Percentiles rank a stretch among this genome's conserved stretches.
phyloP scores from a whole-genome alignment of 208 protist genomes.

The Leishmania guyanensis region DNA sequence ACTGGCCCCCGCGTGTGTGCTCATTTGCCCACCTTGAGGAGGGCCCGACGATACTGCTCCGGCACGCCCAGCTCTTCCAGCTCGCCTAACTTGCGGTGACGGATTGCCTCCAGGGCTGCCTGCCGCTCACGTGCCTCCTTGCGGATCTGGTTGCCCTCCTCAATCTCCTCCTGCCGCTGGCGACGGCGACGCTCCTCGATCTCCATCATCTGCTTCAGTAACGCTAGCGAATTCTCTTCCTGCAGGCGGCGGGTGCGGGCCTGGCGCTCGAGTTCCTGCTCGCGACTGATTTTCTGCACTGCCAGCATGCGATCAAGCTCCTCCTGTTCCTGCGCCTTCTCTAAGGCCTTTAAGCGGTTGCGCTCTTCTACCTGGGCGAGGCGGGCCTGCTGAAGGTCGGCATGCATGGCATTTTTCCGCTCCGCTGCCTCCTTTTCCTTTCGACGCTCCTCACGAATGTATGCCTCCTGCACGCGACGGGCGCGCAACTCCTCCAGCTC shows the following conservation, averaged over 20 bases:
- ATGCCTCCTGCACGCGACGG: conserved; percentile 84
- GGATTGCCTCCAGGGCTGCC: conserved; percentile 88
- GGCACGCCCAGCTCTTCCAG: conserved; percentile 76
- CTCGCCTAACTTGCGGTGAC: conserved; percentile 79
- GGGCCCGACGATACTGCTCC: conserved; percentile 77
- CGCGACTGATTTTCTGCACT: conserved; percentile 78
- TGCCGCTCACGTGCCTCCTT: conserved; percentile 74
- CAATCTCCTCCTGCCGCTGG: conserved; percentile 88
- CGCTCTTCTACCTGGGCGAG: conserved; percentile 86
- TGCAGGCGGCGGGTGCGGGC: conserved; percentile 61
- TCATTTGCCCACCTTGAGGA: conserved; percentile 59
- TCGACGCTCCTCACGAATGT: conserved; percentile 73
- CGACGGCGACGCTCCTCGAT: conserved; percentile 87
- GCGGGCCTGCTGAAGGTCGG: conserved; percentile 77
- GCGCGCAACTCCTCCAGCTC: conserved; percentile 93
- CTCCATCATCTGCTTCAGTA: conserved; percentile 92
- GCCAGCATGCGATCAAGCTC: conserved; percentile 89
- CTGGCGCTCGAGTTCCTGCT: conserved; percentile 74
- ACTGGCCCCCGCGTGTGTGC: not conserved
- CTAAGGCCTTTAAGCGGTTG: conserved; percentile 54
- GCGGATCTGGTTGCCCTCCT: conserved; percentile 85
- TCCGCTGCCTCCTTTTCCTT: conserved; percentile 85
- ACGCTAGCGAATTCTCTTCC: conserved; percentile 80
- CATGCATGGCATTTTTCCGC: conserved; percentile 57
- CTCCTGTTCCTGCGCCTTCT: conserved; percentile 69